Conservation (phyloP, 2,329 filamentous ascomycete genomes). For the Fusarium haematococcum region DNA sequence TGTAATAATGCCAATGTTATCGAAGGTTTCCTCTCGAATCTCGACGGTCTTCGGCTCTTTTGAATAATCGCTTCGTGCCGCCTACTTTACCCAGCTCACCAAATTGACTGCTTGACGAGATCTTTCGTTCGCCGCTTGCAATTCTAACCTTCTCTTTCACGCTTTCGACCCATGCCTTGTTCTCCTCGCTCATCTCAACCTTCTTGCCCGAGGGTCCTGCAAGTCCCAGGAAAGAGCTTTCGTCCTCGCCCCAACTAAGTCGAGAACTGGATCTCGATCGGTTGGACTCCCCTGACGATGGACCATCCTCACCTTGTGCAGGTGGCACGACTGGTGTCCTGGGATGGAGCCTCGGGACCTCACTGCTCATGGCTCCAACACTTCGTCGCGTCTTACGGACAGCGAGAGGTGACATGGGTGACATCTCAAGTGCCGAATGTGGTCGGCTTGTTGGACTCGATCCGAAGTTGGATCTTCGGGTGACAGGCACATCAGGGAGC, state of each 20-base stretch:
- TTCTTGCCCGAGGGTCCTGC: slow-evolving; percentile 76
- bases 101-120: slow-evolving; percentile 58
- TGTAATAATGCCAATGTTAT: slow-evolving; percentile 16
- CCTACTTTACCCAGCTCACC: slow-evolving; percentile 79
- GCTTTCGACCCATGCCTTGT: slow-evolving; percentile 83
- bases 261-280: slow-evolving; percentile 65
- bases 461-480: slow-evolving; percentile 46
- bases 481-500: slow-evolving; percentile 47
- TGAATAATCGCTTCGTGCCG: slow-evolving; percentile 77
- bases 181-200: slow-evolving; percentile 77
- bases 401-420: slow-evolving; percentile 61
- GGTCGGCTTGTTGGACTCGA: slow-evolving; percentile 58
- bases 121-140: slow-evolving; percentile 69
- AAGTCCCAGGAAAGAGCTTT: slow-evolving; percentile 71
- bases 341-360: slow-evolving; percentile 50
- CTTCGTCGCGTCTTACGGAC: slow-evolving; percentile 67
- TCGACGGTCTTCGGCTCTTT: slow-evolving; percentile 51
- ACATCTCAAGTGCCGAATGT: slow-evolving; percentile 52
- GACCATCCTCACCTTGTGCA: slow-evolving; percentile 53
- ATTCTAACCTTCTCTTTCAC: slow-evolving; percentile 84
- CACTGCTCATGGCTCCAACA: slow-evolving; percentile 51
- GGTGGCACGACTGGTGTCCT: slow-evolving; percentile 57
- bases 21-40: slow-evolving; percentile 37
- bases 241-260: slow-evolving; percentile 69
- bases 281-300: slow-evolving; percentile 58